Conservation (phyloP, 768 basidiomycete species). For the Termitomyces heimii region DNA sequence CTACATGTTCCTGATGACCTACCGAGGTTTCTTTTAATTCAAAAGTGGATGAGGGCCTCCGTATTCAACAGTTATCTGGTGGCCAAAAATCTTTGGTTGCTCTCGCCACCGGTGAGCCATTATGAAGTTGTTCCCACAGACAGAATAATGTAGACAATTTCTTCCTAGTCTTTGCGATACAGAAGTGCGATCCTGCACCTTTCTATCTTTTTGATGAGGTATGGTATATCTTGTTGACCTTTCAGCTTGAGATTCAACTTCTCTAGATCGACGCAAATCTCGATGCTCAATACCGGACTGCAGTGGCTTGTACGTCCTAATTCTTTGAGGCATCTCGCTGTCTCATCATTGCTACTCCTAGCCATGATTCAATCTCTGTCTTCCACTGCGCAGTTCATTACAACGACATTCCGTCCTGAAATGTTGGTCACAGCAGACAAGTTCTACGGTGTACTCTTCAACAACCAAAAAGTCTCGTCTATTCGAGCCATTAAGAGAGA, state of each 20-base stretch:
- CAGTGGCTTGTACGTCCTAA: conserved; percentile 74
- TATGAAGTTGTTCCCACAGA: not conserved
- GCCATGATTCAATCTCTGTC: conserved; percentile 94
- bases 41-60: conserved; percentile 92
- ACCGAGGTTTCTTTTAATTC: conserved; percentile 95
- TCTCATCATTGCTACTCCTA: conserved; percentile 18
- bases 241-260: not conserved
- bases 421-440: conserved; percentile 95
- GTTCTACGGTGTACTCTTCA: conserved; percentile 95
- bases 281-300: conserved; percentile 95
- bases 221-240: not conserved
- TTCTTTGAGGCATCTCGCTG: not conserved
- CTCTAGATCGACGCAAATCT: conserved; percentile 91
- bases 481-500: conserved; percentile 84
- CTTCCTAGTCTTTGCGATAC: conserved; percentile 86
- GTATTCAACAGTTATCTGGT: conserved; percentile 95
- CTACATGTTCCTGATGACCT: not conserved
- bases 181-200: conserved; percentile 98
- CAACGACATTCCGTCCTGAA: conserved; percentile 96
- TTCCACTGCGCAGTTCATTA: conserved; percentile 90
- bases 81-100: conserved; percentile 98
- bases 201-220: conserved; percentile 99
- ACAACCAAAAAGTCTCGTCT: conserved; percentile 91
- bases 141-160: not conserved
- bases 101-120: conserved; percentile 73